Conservation (phyloP, 306 rosid genomes). For the Dryas alaskensis region DNA sequence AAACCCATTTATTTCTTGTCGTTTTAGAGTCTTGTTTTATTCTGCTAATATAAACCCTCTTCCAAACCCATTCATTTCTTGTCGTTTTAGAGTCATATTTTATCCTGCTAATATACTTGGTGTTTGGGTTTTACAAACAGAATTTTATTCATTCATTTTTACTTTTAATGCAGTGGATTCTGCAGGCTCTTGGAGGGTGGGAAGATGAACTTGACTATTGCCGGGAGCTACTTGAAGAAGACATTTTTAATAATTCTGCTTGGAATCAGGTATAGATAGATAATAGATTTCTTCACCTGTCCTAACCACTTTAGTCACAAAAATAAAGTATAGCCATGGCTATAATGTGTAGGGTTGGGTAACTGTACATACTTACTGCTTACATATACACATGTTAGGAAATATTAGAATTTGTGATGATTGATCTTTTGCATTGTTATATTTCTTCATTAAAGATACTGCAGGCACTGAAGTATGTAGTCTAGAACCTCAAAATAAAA, state of each 20-base stretch:
- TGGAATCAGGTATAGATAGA: too few species aligned
- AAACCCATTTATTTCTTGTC: too few species aligned
- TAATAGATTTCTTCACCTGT: constrained; percentile 1
- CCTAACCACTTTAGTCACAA: background rate
- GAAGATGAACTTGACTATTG: too few species aligned
- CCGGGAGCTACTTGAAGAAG: too few species aligned
- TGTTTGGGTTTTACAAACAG: background rate
- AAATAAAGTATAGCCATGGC: background rate
- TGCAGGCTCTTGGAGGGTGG: too few species aligned
- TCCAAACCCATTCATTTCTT: too few species aligned
- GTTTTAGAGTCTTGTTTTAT: too few species aligned
- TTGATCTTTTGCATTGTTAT: background rate
- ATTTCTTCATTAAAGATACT: background rate
- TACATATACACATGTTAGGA: too few species aligned
- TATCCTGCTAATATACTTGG: background rate
- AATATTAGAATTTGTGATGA: background rate
- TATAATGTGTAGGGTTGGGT: background rate
- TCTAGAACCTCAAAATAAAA: background rate
- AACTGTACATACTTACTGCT: background rate
- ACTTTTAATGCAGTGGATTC: too few species aligned
- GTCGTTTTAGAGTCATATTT: too few species aligned
- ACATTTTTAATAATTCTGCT: too few species aligned
- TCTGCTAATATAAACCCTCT: background rate
- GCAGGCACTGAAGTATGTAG: background rate
- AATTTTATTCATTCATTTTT: background rate